phyloP scores from a whole-genome alignment of 2,329 filamentous ascomycete species.

The Aspergillus cejpii region DNA sequence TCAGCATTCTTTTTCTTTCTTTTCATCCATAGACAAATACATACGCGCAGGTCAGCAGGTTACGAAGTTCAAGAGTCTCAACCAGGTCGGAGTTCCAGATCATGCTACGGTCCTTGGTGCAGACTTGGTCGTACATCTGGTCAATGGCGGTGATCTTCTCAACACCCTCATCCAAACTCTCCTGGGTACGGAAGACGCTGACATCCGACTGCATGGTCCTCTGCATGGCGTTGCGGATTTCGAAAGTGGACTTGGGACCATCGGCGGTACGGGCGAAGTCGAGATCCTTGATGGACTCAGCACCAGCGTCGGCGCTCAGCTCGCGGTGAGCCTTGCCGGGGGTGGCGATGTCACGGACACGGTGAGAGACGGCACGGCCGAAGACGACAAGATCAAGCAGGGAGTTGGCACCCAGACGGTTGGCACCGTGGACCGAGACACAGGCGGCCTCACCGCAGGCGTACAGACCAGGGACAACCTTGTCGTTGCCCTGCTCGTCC shows the following conservation, averaged over 20 bases:
- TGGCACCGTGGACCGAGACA: constrained; percentile 96
- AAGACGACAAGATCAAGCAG: constrained; percentile 97
- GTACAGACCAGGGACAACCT: constrained; percentile 90
- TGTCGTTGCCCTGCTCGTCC: constrained; percentile 77
- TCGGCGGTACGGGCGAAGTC: constrained; percentile 78
- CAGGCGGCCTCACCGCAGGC: constrained; percentile 96
- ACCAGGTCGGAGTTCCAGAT: constrained; percentile 99
- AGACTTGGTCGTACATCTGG: constrained; percentile 68
- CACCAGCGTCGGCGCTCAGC: constrained; percentile 75
- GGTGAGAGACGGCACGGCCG: constrained; percentile 93
- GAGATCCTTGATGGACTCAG: constrained; percentile 76
- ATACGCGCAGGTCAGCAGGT: constrained; percentile 92
- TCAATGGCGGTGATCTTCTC: constrained; percentile 81
- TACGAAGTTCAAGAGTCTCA: constrained; percentile 91
- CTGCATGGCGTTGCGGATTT: constrained; percentile 88
- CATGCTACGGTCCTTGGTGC: constrained; percentile 98
- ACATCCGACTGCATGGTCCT: constrained; percentile 98
- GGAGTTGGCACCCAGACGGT: constrained; percentile 96
- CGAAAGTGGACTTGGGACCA: constrained; percentile 78
- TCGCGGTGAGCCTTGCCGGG: constrained; percentile 75
- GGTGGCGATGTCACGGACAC: constrained; percentile 87
- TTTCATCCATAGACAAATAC: constrained; percentile 35
- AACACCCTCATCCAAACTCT: constrained; percentile 89
- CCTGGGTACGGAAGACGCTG: constrained; percentile 90
- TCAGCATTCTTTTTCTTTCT: constrained; percentile 12